Conservation (phyloP, 768 basidiomycete species). For the Collybiopsis confluens region DNA sequence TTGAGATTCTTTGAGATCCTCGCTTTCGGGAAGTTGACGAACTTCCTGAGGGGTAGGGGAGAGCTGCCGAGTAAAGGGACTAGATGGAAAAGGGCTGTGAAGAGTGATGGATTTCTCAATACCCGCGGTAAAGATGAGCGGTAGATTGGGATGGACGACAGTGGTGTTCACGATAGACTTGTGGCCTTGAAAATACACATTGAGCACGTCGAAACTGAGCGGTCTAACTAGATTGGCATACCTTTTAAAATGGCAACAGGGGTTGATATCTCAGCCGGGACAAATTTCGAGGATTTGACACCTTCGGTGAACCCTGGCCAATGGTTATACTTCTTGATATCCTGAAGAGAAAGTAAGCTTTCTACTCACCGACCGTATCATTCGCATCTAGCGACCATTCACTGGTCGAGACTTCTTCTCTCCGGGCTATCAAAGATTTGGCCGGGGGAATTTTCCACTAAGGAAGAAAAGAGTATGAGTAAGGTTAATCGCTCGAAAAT, state of each 20-base stretch:
- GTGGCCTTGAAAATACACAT: slow-evolving; percentile 45
- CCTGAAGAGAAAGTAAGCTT: neutral
- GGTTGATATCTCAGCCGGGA: slow-evolving; percentile 60
- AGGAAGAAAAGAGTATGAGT: no score
- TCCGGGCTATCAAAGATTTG: slow-evolving; percentile 34
- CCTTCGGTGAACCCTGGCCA: slow-evolving; percentile 43
- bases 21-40: slow-evolving; percentile 32
- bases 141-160: slow-evolving; percentile 66
- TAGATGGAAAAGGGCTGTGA: slow-evolving; percentile 58
- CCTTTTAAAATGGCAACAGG: slow-evolving; percentile 62
- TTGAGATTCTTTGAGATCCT: slow-evolving; percentile 28
- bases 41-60: slow-evolving; percentile 41
- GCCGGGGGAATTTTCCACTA: slow-evolving; percentile 65
- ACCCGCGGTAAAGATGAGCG: slow-evolving; percentile 66
- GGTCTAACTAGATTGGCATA: slow-evolving; percentile 17
- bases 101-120: slow-evolving; percentile 67
- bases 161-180: slow-evolving; percentile 74
- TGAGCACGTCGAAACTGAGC: no score
- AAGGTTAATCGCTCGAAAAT: neutral
- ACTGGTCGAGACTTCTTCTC: slow-evolving; percentile 39
- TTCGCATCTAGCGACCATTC: slow-evolving; percentile 41
- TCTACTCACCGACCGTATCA: slow-evolving; percentile 33
- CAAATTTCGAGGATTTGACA: slow-evolving; percentile 34
- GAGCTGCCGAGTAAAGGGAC: slow-evolving; percentile 52
- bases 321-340: neutral